These are phyloP conservation scores for Tuber calosporum DNA, from an alignment of 495 filamentous ascomycete species.

Conservation along the genomic window DNA sequence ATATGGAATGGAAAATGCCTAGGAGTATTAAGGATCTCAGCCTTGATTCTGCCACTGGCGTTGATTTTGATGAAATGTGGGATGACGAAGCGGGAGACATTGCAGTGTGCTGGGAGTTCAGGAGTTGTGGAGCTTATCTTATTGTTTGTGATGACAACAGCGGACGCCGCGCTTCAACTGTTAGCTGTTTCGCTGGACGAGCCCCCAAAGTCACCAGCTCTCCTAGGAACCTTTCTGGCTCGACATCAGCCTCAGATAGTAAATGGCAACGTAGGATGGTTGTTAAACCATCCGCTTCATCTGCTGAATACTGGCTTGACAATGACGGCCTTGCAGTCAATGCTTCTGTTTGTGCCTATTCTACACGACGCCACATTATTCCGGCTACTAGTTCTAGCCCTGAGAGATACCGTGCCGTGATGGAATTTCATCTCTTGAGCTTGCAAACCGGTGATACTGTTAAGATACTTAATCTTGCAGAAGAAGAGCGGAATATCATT, in stretches of 20 bases:
- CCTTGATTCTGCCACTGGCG: conserved; percentile 14
- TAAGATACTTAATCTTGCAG: conserved; percentile 32
- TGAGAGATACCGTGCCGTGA: conserved; percentile 20
- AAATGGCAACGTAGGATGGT: conserved; percentile 37
- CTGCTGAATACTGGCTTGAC: conserved; percentile 35
- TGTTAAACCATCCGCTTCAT: conserved; percentile 10
- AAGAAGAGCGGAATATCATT: conserved; percentile 27
- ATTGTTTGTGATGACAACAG: conserved; percentile 36
- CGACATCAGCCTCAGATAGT: background rate
- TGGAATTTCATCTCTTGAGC: conserved; percentile 37
- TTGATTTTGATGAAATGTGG: conserved; percentile 20
- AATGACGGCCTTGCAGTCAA: conserved; percentile 37
- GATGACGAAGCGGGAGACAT: conserved; percentile 17
- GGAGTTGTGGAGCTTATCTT: conserved; percentile 33
- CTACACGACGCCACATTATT: conserved; percentile 33
- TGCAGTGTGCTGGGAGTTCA: conserved; percentile 35
- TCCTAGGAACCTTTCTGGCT: background rate
- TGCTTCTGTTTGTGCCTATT: conserved; percentile 30
- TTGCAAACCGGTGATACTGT: conserved; percentile 32
- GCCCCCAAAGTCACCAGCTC: background rate
- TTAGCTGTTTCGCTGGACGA: conserved; percentile 31
- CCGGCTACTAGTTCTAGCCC: background rate
- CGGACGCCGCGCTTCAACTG: conserved; percentile 19
- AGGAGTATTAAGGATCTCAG: conserved; percentile 25
- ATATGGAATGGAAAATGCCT: conserved; percentile 36